Evolutionary conservation across 2,329 filamentous ascomycete species (phyloP), one percentile per base, ranked within the genome.

Genomic region (Paraphaeosphaeria sporulosa): DNA sequence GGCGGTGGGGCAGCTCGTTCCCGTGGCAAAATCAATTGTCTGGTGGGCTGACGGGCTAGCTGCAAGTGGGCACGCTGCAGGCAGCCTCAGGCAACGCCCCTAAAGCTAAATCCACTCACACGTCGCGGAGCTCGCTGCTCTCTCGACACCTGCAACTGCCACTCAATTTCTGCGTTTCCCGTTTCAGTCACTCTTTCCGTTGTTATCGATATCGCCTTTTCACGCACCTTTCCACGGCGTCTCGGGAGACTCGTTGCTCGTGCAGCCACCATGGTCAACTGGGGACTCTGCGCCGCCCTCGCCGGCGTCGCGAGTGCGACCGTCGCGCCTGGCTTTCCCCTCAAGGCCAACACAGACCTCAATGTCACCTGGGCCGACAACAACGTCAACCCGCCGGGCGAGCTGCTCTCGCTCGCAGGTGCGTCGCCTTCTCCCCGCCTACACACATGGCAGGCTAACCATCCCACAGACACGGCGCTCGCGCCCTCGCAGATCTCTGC

Each of bases 341-440:
- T 76, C 10, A 47, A 58, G 53, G 56, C 52, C n/a, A 12, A 57
- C 9, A 44, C 59, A 21, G 55, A 61, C n/a, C 57, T 78, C 21
- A 65, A 61, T 7, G 64, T 77, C 4, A 64, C 62, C 3, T 78
- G 70, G 65, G 74, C 70, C n/a, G 67, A 64, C 38, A 76, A 75
- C 50, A 68, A 65, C 27, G 67, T 78, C 3, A 70, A 67, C 52
- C 73, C 73, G n/a, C 60, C 71, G 13, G 75, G 76, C 44, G 71
- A 77, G 50, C 53, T 70, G 36, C 66, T 77, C 32, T 71, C 75
- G 7, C 67, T 74, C 40, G 57, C 66, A 59, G 71, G 76, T 77
- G 30, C 25, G 42, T n/a, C 6, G 6, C 46, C 34, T 13, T 25
- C 10, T 19, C 17, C 54, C 34, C 25, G n/a, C n/a, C 21, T 8